Evolutionary conservation across 2,329 filamentous ascomycete species (phyloP).

Genomic region (Myriosclerotinia curreyana): DNA sequence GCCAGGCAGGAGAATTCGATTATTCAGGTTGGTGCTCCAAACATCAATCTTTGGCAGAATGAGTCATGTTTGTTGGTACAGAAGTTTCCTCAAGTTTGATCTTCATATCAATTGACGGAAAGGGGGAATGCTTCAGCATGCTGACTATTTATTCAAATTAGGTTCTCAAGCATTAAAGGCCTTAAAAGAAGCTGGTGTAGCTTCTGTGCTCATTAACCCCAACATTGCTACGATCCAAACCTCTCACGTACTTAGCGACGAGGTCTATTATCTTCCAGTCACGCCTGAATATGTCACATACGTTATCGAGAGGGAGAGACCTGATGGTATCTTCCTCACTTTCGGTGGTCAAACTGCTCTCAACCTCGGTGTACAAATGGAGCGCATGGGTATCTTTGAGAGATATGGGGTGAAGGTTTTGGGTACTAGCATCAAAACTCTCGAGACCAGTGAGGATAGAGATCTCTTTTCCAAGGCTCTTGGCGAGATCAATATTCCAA

Average conservation of each 20-base stretch:
- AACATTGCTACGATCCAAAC: conserved; percentile 99
- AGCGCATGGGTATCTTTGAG: conserved; percentile 91
- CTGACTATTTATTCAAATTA: conserved; percentile 43
- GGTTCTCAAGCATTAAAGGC: conserved; percentile 96
- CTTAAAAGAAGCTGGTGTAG: conserved; percentile 88
- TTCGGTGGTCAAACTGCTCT: conserved; percentile 97
- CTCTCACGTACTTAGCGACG: conserved; percentile 90
- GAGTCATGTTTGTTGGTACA: conserved; percentile 29
- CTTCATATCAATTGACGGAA: not conserved
- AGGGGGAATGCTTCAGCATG: not conserved
- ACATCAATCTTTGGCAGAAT: conserved; percentile 23
- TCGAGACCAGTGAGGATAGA: conserved; percentile 93
- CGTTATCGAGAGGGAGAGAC: conserved; percentile 92
- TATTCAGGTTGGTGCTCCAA: conserved; percentile 70
- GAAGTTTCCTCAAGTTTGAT: not conserved
- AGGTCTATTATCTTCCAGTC: conserved; percentile 97
- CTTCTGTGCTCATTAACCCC: conserved; percentile 92
- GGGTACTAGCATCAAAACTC: conserved; percentile 88
- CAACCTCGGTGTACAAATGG: conserved; percentile 95
- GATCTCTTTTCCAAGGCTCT: conserved; percentile 94
- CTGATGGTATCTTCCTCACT: conserved; percentile 94
- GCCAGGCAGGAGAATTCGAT: conserved; percentile 96
- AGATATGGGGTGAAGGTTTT: conserved; percentile 94
- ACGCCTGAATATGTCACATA: conserved; percentile 97
- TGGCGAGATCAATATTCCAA: conserved; percentile 96